These are phyloP conservation scores for Neonectria punicea DNA, from an alignment of 2,329 filamentous ascomycete genomes.

Conservation along the genomic window DNA sequence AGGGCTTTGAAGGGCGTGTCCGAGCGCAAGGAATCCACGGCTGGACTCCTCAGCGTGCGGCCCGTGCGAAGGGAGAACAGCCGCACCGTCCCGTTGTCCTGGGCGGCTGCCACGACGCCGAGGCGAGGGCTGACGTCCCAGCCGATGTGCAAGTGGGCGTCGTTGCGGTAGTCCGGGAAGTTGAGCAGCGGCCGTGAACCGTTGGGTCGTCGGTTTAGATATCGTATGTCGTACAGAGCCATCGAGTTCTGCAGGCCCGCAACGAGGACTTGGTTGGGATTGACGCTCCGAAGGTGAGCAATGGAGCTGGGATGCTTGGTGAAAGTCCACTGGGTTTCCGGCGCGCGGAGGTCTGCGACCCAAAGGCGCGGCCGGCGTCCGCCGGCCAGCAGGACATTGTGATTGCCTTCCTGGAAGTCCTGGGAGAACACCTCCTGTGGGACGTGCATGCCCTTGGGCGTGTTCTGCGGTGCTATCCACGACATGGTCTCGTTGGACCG, in stretches of 20 bases:
- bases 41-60: constrained; percentile 45
- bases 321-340: constrained; percentile 47
- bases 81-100: constrained; percentile 59
- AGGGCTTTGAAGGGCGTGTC: constrained; percentile 54
- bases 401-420: constrained; percentile 57
- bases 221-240: constrained; percentile 68
- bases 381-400: constrained; percentile 61
- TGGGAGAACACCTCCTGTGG: constrained; percentile 58
- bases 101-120: constrained; percentile 64
- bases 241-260: constrained; percentile 62
- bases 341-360: constrained; percentile 57
- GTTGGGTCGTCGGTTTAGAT: constrained; percentile 36
- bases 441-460: constrained; percentile 31
- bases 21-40: constrained; percentile 36
- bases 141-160: constrained; percentile 59
- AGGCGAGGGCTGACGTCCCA: constrained; percentile 61
- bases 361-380: constrained; percentile 60
- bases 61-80: constrained; percentile 63
- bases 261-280: constrained; percentile 61
- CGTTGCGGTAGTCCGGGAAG: constrained; percentile 64
- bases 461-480: constrained; percentile 47
- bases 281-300: constrained; percentile 61
- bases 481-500: constrained; percentile 44
- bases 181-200: constrained; percentile 53
- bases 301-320: constrained; percentile 53